Evolutionary conservation across 345 rosid genomes (phyloP).

Genomic region (Pugionium cornutum): DNA sequence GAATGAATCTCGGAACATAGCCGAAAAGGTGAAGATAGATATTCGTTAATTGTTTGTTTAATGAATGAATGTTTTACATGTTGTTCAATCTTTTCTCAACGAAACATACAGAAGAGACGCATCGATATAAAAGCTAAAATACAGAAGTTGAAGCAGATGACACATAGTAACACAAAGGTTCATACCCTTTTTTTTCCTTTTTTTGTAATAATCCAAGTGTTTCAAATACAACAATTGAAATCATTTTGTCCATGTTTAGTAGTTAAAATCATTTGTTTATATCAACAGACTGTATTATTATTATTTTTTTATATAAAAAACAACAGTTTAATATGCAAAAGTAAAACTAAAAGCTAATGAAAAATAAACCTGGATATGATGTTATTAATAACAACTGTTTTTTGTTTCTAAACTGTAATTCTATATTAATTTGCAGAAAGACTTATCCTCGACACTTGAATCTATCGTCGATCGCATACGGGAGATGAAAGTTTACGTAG

Average conservation of each 20-base stretch:
- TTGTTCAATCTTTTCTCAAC: background rate
- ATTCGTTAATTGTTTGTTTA: background rate
- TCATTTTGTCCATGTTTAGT: background rate
- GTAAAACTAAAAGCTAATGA: background rate
- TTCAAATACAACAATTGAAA: background rate
- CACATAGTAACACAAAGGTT: slow-evolving; percentile 8
- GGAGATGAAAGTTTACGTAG: slow-evolving; percentile 14
- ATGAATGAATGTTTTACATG: background rate
- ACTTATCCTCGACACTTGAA: slow-evolving; percentile 10
- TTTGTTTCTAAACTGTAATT: background rate
- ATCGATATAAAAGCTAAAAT: slow-evolving; percentile 1
- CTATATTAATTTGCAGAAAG: slow-evolving; percentile 11
- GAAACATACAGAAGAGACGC: slow-evolving; percentile 20
- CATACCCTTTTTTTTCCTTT: background rate
- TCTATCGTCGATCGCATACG: background rate
- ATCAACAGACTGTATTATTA: too few relatives aligned
- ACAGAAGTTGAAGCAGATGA: slow-evolving; percentile 14
- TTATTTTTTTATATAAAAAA: background rate
- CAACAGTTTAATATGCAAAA: background rate
- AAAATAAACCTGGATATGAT: background rate
- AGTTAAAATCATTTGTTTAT: background rate
- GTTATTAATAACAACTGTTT: background rate
- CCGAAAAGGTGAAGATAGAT: slow-evolving; percentile 8
- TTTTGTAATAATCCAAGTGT: background rate
- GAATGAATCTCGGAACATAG: background rate